Base-by-base conservation (phyloP, 257 asterid genomes). In the Capsicum rhomboideum region DNA sequence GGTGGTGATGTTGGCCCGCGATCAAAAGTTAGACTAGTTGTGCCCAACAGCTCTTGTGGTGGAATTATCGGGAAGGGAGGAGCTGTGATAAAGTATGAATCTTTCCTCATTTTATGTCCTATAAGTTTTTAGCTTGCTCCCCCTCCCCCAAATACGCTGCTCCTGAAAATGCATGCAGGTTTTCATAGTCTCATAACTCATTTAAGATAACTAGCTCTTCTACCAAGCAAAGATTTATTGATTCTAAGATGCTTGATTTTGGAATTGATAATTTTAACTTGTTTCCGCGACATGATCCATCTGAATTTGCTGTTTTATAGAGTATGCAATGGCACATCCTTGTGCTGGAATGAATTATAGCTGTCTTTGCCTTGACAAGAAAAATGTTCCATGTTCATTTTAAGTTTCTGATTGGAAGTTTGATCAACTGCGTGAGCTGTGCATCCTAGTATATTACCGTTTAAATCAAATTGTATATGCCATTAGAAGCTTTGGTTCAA, bases 51-150 rank as follows among this genome's bases (percentile, higher is more conserved):
- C 90, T 95, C 96, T 74, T 97, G 99, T 90, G 98, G 98, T 84
- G 98, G 98, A 92, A 90, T 97, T 88, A 97, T 97, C 86, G 99
- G 99, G 89, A 97, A 93, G 86, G 98, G 93, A 84, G 99, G 99
- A 87, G 87, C 96, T 84, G 91, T 88, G 82, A 97, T 97, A 88
- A 93, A 92, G 99, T 97, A 88, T 75, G 81, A 49, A 49, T 13
- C 31, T 75, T 49, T 75, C 59, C 61, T 75, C 42, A 49, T 4
- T 75, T 49, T 49, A 21, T 72, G 23, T 49, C 44, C 42, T 14
- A 7, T 8, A 75, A 21, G 80, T 10, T 4, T 37, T 68, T 34
- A 34, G 28, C 16, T 37, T 68, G 52, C 28, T 26, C n/a, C 12
- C n/a, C 17, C 37, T 17, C 4, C n/a, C 40, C 13, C 4, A 20